phyloP scores from a whole-genome alignment of 306 rosid species.

The Amphicarpaea edgeworthii region DNA sequence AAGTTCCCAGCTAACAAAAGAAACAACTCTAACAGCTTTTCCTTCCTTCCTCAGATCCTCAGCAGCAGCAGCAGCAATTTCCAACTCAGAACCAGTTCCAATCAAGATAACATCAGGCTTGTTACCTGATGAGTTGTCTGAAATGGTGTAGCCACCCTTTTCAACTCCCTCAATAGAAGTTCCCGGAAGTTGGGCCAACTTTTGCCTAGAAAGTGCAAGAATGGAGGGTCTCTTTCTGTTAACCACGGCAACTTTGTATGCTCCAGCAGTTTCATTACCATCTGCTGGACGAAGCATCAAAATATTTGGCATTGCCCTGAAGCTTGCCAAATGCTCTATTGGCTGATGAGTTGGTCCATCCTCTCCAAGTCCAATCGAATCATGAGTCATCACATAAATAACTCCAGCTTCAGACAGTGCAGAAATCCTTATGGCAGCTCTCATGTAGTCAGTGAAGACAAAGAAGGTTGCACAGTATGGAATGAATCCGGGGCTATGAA shows the following conservation, averaged over 20 bases:
- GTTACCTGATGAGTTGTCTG: conserved; percentile 89
- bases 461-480: conserved; percentile 99
- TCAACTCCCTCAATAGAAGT: conserved; percentile 91
- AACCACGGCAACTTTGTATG: conserved; percentile 85
- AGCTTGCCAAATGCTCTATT: conserved; percentile 97
- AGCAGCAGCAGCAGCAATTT: conserved; percentile 85
- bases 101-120: conserved; percentile 93
- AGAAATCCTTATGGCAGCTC: conserved; percentile 96
- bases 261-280: conserved; percentile 98
- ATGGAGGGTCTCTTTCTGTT: conserved; percentile 92
- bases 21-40: conserved; percentile 91
- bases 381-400: conserved; percentile 96
- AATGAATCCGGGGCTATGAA: conserved; percentile 90
- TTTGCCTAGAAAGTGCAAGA: conserved; percentile 95
- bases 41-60: conserved; percentile 94
- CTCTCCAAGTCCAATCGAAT: conserved; percentile 98
- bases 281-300: conserved; percentile 99
- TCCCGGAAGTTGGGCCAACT: conserved; percentile 82
- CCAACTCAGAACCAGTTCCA: conserved; percentile 97
- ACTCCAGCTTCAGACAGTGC: conserved; percentile 85
- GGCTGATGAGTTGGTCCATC: conserved; percentile 99
- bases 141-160: conserved; percentile 92
- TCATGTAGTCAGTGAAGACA: conserved; percentile 99
- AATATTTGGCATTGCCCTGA: conserved; percentile 97
- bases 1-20: conserved; percentile 96